A percentile compares a stretch with the other conserved stretches of the same genome.
Evolutionary conservation across 192 early-diverging fungal genomes (phyloP).

Genomic region (Backusella liffmaniae): DNA sequence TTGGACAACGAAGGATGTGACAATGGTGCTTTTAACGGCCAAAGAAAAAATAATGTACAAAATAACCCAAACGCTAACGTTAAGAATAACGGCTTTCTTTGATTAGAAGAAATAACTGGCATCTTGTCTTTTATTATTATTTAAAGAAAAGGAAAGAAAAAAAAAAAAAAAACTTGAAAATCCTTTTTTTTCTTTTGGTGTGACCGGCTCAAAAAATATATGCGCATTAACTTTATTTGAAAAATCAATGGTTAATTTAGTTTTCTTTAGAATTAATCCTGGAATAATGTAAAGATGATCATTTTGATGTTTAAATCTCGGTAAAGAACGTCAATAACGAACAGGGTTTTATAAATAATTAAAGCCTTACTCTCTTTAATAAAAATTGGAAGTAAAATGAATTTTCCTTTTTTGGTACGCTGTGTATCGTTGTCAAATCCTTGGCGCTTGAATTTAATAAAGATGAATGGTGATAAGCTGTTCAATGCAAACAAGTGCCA

Average conservation of each 20-base stretch:
- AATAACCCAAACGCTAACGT: neutral
- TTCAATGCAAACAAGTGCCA: neutral
- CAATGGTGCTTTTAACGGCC: constrained; percentile 4
- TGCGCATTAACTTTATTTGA: neutral
- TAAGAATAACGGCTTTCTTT: constrained; percentile 12
- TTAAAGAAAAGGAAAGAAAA: neutral
- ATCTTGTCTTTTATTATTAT: neutral
- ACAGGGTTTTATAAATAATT: neutral
- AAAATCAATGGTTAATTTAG: neutral
- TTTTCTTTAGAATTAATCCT: neutral
- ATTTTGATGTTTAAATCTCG: neutral
- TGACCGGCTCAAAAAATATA: no score
- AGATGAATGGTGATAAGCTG: neutral
- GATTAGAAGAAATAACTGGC: constrained; percentile 15
- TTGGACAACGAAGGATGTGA: neutral
- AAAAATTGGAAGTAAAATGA: neutral
- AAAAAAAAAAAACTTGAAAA: neutral
- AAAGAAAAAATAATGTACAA: constrained; percentile 5
- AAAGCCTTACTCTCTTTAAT: neutral
- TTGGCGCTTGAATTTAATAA: neutral
- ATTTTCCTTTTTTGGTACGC: neutral
- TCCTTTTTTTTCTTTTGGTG: neutral
- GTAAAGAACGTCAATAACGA: no score
- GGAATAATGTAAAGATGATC: neutral
- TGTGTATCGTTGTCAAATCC: neutral